Evolutionary conservation across 2,329 filamentous ascomycete genomes (phyloP).

Genomic region (Exophiala sideris): DNA sequence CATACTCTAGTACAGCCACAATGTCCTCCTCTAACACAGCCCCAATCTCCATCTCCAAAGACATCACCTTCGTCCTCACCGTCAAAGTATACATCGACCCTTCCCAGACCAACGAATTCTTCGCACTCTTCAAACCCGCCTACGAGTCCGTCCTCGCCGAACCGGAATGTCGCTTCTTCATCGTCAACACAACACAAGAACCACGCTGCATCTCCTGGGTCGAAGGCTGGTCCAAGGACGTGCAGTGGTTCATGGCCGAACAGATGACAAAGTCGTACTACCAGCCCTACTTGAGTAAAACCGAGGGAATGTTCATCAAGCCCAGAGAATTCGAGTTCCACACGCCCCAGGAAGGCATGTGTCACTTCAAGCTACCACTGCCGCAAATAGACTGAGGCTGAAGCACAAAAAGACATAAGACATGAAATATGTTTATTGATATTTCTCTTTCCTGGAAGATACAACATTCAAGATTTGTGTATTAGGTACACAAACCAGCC

Average conservation of each 20-base stretch:
- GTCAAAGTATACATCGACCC: slow-evolving; percentile 30
- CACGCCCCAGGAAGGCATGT: slow-evolving; percentile 29
- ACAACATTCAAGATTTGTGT: too few relatives aligned
- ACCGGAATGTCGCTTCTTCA: slow-evolving; percentile 45
- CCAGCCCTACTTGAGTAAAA: slow-evolving; percentile 39
- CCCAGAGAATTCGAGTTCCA: slow-evolving; percentile 35
- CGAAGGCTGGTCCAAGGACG: slow-evolving; percentile 40
- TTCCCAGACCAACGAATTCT: slow-evolving; percentile 31
- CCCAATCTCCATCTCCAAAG: neutral
- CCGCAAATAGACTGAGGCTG: neutral
- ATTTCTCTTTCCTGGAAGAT: too few relatives aligned
- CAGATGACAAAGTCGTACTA: slow-evolving; percentile 42
- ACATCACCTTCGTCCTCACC: slow-evolving; percentile 19
- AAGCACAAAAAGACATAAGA: too few relatives aligned
- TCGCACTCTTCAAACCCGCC: slow-evolving; percentile 36
- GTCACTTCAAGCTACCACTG: slow-evolving; percentile 25
- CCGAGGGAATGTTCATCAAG: slow-evolving; percentile 42
- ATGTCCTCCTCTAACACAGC: neutral
- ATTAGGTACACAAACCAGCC: too few relatives aligned
- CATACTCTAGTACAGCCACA: neutral
- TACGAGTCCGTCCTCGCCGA: slow-evolving; percentile 44
- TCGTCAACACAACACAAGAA: slow-evolving; percentile 34
- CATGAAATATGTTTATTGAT: too few relatives aligned
- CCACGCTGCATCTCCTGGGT: slow-evolving; percentile 39
- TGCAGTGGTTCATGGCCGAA: slow-evolving; percentile 33